Percentiles rank a stretch among this genome's conserved stretches.
Evolutionary conservation across 139 green algal species (phyloP).

Genomic region (Chloropicon primus): DNA sequence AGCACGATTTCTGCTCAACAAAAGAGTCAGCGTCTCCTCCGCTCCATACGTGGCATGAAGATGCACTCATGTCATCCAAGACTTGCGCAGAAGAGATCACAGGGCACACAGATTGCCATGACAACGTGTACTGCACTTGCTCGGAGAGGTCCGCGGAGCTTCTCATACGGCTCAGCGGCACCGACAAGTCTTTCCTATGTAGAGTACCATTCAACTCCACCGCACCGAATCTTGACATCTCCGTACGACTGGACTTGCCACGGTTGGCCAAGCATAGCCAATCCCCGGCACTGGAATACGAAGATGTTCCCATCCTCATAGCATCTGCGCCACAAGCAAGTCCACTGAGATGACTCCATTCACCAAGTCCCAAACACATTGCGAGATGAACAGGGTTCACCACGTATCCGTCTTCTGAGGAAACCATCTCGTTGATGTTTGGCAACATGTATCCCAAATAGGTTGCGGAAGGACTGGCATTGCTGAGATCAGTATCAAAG

Average conservation of each 20-base stretch:
- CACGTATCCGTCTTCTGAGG: background rate
- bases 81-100: background rate
- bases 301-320: background rate
- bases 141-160: background rate
- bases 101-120: background rate
- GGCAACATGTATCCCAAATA: background rate
- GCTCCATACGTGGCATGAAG: background rate
- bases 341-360: background rate
- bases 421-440: background rate
- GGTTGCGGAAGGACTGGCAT: background rate
- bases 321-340: background rate
- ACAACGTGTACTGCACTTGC: background rate
- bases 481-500: background rate
- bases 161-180: background rate
- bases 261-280: background rate
- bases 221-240: background rate
- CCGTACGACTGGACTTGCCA: background rate
- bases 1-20: background rate
- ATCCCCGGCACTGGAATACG: background rate
- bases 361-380: background rate
- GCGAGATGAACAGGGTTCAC: background rate
- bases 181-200: background rate
- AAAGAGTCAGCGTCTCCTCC: background rate
- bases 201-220: background rate
- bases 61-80: background rate